Base-by-base conservation (phyloP, 2,329 filamentous ascomycete species). In the Colletotrichum tropicale region DNA sequence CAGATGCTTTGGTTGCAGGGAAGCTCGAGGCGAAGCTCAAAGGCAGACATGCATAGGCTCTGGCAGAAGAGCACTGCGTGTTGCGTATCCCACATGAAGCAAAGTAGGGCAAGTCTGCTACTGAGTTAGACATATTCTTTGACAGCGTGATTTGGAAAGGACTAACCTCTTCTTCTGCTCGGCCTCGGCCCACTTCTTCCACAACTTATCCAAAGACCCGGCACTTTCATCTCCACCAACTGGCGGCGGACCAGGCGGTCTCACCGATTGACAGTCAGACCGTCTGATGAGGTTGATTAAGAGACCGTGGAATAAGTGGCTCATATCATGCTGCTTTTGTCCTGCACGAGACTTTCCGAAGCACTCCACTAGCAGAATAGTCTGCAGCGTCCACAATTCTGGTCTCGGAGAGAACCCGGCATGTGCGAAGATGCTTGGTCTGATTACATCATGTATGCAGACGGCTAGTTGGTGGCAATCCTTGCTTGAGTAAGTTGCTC, bases 71-170 rank as follows among this genome's bases (percentile, higher is more conserved):
- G 84, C 0, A 93, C 90, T 0, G 91, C 91, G 75, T 93, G 91
- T 70, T 93, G 91, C 0, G 90, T 92, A 77, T 93, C 91, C 91
- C 91, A 93, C 85, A 93, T 90, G 80, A 93, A 93, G 79, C 91
- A 93, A 7, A 92, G 84, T 52, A 92, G 86, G 0, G 91, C 90
- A 0, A 91, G 82, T 68, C 87, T 88, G 34, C 13, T 3, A 10
- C 0, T 4, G 4, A 9, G 34, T 64, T 38, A 64, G 60, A 16
- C 5, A 1, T 15, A 6, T n/a, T 21, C n/a, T 2, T 16, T 13
- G 3, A 1, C 4, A n/a, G 4, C 1, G 1, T 4, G 15, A 15
- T 24, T 10, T 24, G 18, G 62, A 8, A 69, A 34, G 30, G 52
- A 68, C 77, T 36, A 79, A 88, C 83, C 91, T 87, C 81, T 92